Conservation (phyloP, 257 asterid genomes). For the Ocimum tenuiflorum region DNA sequence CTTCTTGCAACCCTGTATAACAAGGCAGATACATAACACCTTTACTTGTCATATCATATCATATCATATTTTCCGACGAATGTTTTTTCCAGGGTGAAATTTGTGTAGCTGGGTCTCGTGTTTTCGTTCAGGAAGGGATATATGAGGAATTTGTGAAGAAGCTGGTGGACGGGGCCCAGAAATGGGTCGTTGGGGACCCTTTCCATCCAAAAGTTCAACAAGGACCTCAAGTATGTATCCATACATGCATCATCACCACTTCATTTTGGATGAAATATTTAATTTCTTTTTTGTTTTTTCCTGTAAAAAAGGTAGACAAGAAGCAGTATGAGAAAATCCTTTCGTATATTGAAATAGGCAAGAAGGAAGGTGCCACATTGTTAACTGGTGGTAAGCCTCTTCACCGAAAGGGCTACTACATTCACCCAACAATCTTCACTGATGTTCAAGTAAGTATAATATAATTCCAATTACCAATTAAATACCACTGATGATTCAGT, state of each 20-base stretch:
- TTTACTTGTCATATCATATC: too few relatives aligned
- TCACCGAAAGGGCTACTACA: slow-evolving; percentile 49
- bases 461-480: too few relatives aligned
- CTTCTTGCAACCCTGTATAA: slow-evolving; percentile 39
- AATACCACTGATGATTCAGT: too few relatives aligned
- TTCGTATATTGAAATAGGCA: slow-evolving; percentile 53
- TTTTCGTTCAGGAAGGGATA: slow-evolving; percentile 66
- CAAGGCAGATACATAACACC: slow-evolving; percentile 36
- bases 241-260: too few relatives aligned
- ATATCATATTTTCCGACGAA: too few relatives aligned
- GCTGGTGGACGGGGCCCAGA: slow-evolving; percentile 44
- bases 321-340: slow-evolving; percentile 49
- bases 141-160: slow-evolving; percentile 41
- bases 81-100: slow-evolving; percentile 60
- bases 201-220: slow-evolving; percentile 52
- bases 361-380: slow-evolving; percentile 64
- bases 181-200: slow-evolving; percentile 67
- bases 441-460: slow-evolving; percentile 47
- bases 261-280: background rate
- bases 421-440: slow-evolving; percentile 64
- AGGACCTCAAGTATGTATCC: slow-evolving; percentile 55
- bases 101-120: slow-evolving; percentile 67
- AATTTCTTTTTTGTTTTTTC: background rate
- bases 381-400: slow-evolving; percentile 55
- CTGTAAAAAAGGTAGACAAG: slow-evolving; percentile 35